phyloP scores from a whole-genome alignment of 805 yeast species.

The Nakazawaea wickerhamii region DNA sequence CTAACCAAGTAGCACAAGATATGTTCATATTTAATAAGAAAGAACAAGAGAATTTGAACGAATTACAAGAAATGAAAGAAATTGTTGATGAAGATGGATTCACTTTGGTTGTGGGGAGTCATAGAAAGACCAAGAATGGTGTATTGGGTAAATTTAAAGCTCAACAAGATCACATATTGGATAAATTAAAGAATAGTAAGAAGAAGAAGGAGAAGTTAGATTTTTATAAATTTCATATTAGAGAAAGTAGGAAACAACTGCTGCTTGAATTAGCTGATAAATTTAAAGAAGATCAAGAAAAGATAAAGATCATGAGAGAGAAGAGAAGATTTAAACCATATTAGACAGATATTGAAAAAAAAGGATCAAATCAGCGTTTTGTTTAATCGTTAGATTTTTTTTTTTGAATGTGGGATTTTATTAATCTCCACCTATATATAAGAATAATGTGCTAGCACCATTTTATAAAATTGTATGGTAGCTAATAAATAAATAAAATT shows the following conservation, averaged over 20 bases:
- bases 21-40: slow-evolving; percentile 63
- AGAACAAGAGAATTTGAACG: slow-evolving; percentile 58
- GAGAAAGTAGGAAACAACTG: slow-evolving; percentile 89
- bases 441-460: not conserved
- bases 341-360: slow-evolving; percentile 24
- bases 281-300: slow-evolving; percentile 88
- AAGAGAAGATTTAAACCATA: slow-evolving; percentile 84
- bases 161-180: slow-evolving; percentile 20
- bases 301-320: slow-evolving; percentile 71
- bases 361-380: too few relatives aligned
- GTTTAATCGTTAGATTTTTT: too few relatives aligned
- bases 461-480: not conserved
- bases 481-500: too few relatives aligned
- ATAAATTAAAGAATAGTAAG: slow-evolving; percentile 41
- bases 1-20: slow-evolving; percentile 51
- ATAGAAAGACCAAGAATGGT: slow-evolving; percentile 75
- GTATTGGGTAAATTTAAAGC: slow-evolving; percentile 45
- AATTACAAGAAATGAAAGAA: slow-evolving; percentile 47
- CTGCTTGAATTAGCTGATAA: slow-evolving; percentile 81
- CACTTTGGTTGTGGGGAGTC: slow-evolving; percentile 82
- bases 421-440: not conserved
- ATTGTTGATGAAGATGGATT: slow-evolving; percentile 92
- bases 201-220: slow-evolving; percentile 79
- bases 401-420: too few relatives aligned
- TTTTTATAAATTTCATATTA: slow-evolving; percentile 92